These are phyloP conservation scores for Gossypium raimondii DNA, from an alignment of 345 rosid genomes.

Conservation along the genomic window DNA sequence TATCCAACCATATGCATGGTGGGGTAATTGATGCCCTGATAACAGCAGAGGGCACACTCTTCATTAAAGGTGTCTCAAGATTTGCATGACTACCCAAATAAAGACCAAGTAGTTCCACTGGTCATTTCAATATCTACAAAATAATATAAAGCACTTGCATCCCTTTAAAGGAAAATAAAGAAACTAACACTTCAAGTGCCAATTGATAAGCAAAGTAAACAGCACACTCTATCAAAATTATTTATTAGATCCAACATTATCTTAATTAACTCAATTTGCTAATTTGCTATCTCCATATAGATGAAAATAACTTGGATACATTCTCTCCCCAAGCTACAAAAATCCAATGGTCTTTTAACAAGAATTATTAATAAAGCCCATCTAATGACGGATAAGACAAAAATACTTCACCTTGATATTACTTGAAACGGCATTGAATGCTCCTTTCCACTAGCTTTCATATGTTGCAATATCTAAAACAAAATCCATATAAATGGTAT, in stretches of 20 bases:
- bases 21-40: not conserved
- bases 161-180: not conserved
- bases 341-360: not conserved
- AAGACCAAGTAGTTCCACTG: constrained; percentile 5
- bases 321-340: constrained; percentile 4
- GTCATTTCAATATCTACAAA: not conserved
- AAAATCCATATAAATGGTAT: constrained; percentile 6
- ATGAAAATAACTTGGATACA: not conserved
- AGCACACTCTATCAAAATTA: not conserved
- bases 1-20: not conserved
- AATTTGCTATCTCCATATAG: constrained; percentile 1
- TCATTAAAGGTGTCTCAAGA: not conserved
- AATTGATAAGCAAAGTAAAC: not conserved
- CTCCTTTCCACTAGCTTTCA: constrained; percentile 97
- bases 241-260: not conserved
- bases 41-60: not conserved
- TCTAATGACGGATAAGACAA: not conserved
- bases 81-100: constrained; percentile 5
- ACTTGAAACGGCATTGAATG: constrained; percentile 99
- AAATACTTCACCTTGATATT: constrained; percentile 71
- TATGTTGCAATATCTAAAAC: constrained; percentile 86
- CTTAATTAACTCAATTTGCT: constrained; percentile 2
- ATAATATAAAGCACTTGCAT: not conserved
- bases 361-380: constrained; percentile 6
- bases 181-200: not conserved